phyloP scores from a whole-genome alignment of 345 rosid genomes.

The Bruguiera gymnorhiza region DNA sequence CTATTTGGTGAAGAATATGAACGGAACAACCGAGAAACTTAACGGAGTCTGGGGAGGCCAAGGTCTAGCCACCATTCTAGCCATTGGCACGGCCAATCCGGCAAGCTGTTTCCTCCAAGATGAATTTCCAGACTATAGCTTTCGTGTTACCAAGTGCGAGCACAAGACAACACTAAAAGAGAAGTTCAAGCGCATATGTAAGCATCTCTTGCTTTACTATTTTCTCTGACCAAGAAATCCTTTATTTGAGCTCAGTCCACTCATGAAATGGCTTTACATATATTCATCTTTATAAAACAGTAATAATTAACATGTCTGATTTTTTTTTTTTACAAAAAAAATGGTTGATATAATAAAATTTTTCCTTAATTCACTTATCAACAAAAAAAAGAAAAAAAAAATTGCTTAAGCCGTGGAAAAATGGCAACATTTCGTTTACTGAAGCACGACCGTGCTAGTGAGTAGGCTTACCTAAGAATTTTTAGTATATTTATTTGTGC shows the following conservation, averaged over 20 bases:
- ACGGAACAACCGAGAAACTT: neutral
- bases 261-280: neutral
- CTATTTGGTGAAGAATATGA: neutral
- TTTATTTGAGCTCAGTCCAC: neutral
- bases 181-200: conserved; percentile 30
- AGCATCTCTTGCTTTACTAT: neutral
- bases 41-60: neutral
- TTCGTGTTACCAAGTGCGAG: conserved; percentile 8
- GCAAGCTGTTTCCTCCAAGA: conserved; percentile 6
- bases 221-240: neutral
- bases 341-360: too few species aligned
- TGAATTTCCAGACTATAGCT: conserved; percentile 10
- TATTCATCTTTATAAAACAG: too few species aligned
- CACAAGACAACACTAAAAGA: conserved; percentile 18
- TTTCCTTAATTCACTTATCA: too few species aligned
- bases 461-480: too few species aligned
- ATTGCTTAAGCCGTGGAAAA: too few species aligned
- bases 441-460: too few species aligned
- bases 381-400: too few species aligned
- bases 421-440: too few species aligned
- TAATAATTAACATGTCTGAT: too few species aligned
- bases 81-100: conserved; percentile 26
- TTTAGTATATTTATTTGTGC: too few species aligned
- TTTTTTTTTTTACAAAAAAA: too few species aligned
- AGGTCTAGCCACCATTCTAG: conserved; percentile 24